These are phyloP conservation scores for Fusarium foetens DNA, from an alignment of 2,329 filamentous ascomycete species.

Conservation along the genomic window DNA sequence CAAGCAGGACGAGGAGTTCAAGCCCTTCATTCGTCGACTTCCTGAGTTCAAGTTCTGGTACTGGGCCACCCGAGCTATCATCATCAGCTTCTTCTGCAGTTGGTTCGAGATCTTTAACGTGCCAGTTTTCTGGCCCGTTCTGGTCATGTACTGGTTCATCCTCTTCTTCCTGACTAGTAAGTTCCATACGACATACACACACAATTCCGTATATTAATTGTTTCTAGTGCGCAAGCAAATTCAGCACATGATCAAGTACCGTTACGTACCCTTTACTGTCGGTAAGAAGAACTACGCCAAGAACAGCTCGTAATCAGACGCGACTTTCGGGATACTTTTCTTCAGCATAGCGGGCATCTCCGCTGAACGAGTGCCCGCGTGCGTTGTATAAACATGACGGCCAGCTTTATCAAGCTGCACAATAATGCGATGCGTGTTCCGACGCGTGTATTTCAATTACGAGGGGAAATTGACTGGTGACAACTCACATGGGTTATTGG, in stretches of 20 bases:
- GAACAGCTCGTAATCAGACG: conserved; percentile 59
- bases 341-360: conserved; percentile 33
- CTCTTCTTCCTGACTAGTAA: conserved; percentile 93
- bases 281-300: conserved; percentile 86
- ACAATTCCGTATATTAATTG: not conserved
- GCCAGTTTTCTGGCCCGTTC: conserved; percentile 97
- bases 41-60: conserved; percentile 99
- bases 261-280: conserved; percentile 93
- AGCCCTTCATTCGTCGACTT: conserved; percentile 93
- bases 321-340: conserved; percentile 21
- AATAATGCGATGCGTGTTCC: conserved; percentile 42
- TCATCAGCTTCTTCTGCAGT: conserved; percentile 85
- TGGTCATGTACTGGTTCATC: conserved; percentile 99
- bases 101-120: conserved; percentile 97
- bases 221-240: conserved; percentile 93
- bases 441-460: conserved; percentile 40
- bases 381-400: conserved; percentile 43
- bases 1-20: conserved; percentile 97
- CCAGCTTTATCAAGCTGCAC: conserved; percentile 40
- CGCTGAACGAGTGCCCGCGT: conserved; percentile 24
- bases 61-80: conserved; percentile 86
- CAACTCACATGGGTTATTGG: conserved; percentile 19
- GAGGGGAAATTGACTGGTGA: conserved; percentile 29
- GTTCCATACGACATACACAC: conserved; percentile 50
- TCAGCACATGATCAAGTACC: conserved; percentile 99